Base-by-base conservation (phyloP, 208 protist genomes). In the Crithidia expoeki region DNA sequence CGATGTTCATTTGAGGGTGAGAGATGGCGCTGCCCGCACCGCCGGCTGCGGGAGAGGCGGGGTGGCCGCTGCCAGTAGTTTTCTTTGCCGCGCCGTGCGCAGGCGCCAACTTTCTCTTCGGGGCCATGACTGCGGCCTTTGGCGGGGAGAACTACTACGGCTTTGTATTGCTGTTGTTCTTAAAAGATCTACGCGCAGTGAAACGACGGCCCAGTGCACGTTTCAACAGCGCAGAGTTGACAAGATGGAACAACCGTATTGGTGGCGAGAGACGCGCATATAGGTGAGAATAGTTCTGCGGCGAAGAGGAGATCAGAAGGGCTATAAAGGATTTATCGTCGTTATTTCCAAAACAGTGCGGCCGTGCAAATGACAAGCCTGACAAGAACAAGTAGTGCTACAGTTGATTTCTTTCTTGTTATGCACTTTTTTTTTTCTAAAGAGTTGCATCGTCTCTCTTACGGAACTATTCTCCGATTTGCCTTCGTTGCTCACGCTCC, bases 1-100 rank as follows among this genome's bases (percentile, higher is more conserved):
- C 82, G 56, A 87, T 87, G 56, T 68, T 57, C 16, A 40, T 19
- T 51, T 86, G 68, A 6, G 80, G 70, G 36, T 77, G 69, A 1
- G 63, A 11, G 47, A 28, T 10, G 30, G 46, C 47, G 34, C 14
- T 36, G 21, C 7, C 30, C 12, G 32, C 44, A 25, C 50, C 25
- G 23, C 5, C 51, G 50, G 32, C 32, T 14, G 42, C 42, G 16
- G 42, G n/a, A 4, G 42, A 9, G 14, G 42, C 42, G 16, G 42
- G 42, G 42, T 47, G 42, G 21, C 44, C 46, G 16, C 17, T 23
- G 46, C 44, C 9, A 25, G 32, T 21, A 4, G 64, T 2, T 14
- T 57, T 55, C 47, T 51, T 42, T 9, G 14, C 2, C 16, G 47
- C 34, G 19, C 23, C 46, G 5, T n/a, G 19, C n/a, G 47, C 61